Base-by-base conservation (phyloP, 169 alveolate species). In the Amoebophrya sp. region DNA sequence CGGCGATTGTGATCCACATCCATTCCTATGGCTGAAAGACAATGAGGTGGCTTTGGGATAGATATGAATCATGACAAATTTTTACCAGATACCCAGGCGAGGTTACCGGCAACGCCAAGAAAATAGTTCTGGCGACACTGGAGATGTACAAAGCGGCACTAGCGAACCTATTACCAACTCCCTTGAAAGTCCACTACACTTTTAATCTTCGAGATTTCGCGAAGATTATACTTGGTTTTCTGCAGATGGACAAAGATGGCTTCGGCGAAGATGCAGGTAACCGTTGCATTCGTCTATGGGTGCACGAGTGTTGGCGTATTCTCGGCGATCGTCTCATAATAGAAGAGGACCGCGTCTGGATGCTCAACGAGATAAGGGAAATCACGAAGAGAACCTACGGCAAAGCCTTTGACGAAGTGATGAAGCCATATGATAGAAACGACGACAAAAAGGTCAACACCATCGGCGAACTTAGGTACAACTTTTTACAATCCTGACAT, bases 321-420 rank as follows among this genome's bases (percentile, higher is more conserved):
- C 96, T 97, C 89, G 98, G 98, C 12, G 99, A 98, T 93, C 95
- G 99, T 38, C 95, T 98, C n/a, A 95, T 97, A 40, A 96, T 96
- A 94, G 98, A 97, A 83, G 97, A 95, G 65, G 99, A 98, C 95
- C 95, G 98, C 90, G 83, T 95, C 54, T 95, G 97, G 96, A 96
- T 96, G 97, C 93, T 92, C 91, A 14, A 36, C 24, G 41, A 10
- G 41, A 18, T 34, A 89, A 95, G 96, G 94, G 96, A 96, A 54
- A 93, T 95, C 90, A 95, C 94, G 91, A 94, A 95, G 94, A 94
- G 95, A 55, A 95, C 95, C 76, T 95, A 96, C 92, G 97, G 96
- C 36, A 93, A 95, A 41, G 94, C 92, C 55, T 95, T 97, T 89
- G 97, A 96, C 93, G 95, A 95, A 34, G 95, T 95, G 41, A 95